These are phyloP conservation scores for Ceratocystis alfenasii DNA, from an alignment of 2,329 filamentous ascomycete genomes.

Conservation along the genomic window DNA sequence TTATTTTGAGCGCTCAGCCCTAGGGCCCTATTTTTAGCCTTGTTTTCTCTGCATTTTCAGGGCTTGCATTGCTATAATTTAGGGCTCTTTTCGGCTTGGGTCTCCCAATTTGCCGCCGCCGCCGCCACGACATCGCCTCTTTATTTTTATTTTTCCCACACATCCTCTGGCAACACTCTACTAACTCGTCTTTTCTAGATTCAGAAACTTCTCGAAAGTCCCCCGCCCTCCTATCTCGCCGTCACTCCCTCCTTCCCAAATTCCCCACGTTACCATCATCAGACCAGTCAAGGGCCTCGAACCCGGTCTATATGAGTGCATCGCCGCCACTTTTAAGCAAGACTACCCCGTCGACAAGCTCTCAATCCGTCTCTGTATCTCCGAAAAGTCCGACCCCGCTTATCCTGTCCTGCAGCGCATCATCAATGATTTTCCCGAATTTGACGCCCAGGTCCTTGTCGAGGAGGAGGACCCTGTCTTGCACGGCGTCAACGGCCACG, in stretches of 20 bases:
- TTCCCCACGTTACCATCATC: constrained; percentile 80
- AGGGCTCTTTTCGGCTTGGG: not conserved
- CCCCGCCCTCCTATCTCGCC: constrained; percentile 42
- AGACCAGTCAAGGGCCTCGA: constrained; percentile 89
- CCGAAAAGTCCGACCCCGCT: constrained; percentile 61
- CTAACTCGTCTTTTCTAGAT: constrained; percentile 29
- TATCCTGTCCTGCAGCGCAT: constrained; percentile 61
- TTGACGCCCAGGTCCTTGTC: constrained; percentile 61
- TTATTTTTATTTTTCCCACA: not conserved
- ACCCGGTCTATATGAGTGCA: constrained; percentile 79
- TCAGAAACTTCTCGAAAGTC: constrained; percentile 41
- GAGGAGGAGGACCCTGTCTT: constrained; percentile 71
- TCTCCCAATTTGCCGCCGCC: not conserved
- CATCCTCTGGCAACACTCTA: not conserved
- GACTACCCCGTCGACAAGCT: constrained; percentile 65
- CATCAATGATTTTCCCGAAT: constrained; percentile 57
- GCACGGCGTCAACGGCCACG: constrained; percentile 39
- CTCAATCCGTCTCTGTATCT: constrained; percentile 72
- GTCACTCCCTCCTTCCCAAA: constrained; percentile 38
- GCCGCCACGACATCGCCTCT: not conserved
- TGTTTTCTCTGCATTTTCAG: not conserved
- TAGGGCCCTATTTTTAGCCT: not conserved
- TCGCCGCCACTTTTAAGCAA: constrained; percentile 74
- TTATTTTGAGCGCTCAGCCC: not conserved
- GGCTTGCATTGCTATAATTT: not conserved